Base-by-base conservation (phyloP, 768 basidiomycete species). In the Auricularia sp. region DNA sequence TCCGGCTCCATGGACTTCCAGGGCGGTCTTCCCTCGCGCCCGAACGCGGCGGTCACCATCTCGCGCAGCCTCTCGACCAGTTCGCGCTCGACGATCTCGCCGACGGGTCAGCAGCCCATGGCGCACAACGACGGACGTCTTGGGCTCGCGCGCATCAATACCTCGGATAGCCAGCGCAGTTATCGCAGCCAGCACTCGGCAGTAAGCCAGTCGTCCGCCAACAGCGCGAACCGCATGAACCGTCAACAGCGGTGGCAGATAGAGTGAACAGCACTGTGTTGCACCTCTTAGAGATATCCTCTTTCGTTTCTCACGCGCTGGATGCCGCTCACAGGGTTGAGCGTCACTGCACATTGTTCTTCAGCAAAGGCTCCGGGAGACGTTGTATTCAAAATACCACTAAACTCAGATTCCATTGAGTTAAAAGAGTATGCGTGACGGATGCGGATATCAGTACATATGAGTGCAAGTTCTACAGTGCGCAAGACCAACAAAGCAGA, bases 181-280 rank as follows among this genome's bases (percentile, higher is more conserved):
- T 68, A 74, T 62, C 74, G 74, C 58, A 81, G 79, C 62, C 64
- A 63, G 34, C 14, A 7, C 56, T 59, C 64, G 44, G 36, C 21
- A 62, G 66, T 60, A 58, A 62, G 56, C 63, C 68, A 62, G 65
- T 65, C 47, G 62, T 65, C 44, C 69, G 69, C 61, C 77, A 76
- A 44, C 73, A 70, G 44, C 70, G 74, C 62, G 39, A 42, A 7
- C 12, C 74, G 75, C 62, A 66, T 74, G 63, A 62, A 66, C 47
- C 63, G 59, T 33, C 68, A 66, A 36, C 77, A 79, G 68, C 80
- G 83, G 62, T 85, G 83, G 84, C 76, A 83, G 65, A 84, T 86
- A 65, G 83, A 85, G 73, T 85, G 72, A 80, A 68, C 61, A 11
- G 56, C 64, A 23, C 61, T 62, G 42, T 42, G 8, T 14, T 7